A percentile compares a stretch with the other conserved stretches of the same genome.
These are phyloP conservation scores for Phellinidium pouzarii DNA, from an alignment of 1,284 basidiomycete genomes.

Conservation along the genomic window DNA sequence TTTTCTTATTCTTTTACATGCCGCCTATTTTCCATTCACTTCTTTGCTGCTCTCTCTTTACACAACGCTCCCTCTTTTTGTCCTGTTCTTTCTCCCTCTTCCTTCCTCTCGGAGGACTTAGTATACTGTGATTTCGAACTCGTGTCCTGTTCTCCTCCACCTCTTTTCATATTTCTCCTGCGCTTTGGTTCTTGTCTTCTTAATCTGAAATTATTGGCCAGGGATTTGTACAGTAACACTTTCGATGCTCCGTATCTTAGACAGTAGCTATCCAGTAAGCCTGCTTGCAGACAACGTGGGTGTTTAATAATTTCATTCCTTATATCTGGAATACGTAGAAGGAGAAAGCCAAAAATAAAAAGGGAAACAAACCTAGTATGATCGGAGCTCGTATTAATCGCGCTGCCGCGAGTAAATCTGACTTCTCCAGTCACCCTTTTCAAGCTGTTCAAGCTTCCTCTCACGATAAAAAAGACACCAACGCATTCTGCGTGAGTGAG, in stretches of 20 bases:
- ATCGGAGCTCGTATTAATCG: too few species aligned
- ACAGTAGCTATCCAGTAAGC: too few species aligned
- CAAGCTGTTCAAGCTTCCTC: too few species aligned
- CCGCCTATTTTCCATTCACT: not conserved
- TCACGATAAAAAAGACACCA: too few species aligned
- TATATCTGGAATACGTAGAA: too few species aligned
- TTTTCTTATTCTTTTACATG: constrained; percentile 8
- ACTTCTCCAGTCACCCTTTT: too few species aligned
- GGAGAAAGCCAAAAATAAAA: too few species aligned
- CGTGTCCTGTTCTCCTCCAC: not conserved
- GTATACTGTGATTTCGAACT: not conserved
- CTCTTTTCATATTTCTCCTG: not conserved
- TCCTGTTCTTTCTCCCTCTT: constrained; percentile 14
- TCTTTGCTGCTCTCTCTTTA: constrained; percentile 5
- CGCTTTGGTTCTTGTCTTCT: not conserved
- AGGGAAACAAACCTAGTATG: too few species aligned
- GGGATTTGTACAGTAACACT: not conserved
- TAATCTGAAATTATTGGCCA: not conserved
- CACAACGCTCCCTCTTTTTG: constrained; percentile 6
- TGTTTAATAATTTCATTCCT: too few species aligned
- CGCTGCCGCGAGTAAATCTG: too few species aligned
- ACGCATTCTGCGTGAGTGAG: too few species aligned
- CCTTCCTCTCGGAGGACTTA: not conserved
- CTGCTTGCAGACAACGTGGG: too few species aligned
- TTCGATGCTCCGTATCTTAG: not conserved